Evolutionary conservation across 2,329 filamentous ascomycete genomes (phyloP).

Genomic region (Macrophomina pseudophaseolina): DNA sequence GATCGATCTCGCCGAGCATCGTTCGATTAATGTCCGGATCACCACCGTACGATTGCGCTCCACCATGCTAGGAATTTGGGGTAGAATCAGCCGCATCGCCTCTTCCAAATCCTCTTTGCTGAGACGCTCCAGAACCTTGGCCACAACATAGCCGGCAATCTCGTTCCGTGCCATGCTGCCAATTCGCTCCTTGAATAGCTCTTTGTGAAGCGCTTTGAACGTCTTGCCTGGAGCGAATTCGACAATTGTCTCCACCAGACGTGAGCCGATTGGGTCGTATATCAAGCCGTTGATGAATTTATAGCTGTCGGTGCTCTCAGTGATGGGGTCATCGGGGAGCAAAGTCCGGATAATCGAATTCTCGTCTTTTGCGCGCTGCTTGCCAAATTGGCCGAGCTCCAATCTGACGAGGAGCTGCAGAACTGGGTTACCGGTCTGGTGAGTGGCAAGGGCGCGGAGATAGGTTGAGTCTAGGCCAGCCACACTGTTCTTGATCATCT

Average conservation of each 20-base stretch:
- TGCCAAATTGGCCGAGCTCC: slow-evolving; percentile 76
- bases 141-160: slow-evolving; percentile 85
- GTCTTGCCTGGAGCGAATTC: slow-evolving; percentile 80
- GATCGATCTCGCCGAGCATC: slow-evolving; percentile 72
- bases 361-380: slow-evolving; percentile 67
- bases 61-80: slow-evolving; percentile 74
- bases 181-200: slow-evolving; percentile 80
- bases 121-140: slow-evolving; percentile 79
- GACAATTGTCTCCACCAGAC: slow-evolving; percentile 86
- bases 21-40: slow-evolving; percentile 80
- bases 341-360: slow-evolving; percentile 76
- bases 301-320: slow-evolving; percentile 73
- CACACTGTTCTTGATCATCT: slow-evolving; percentile 80
- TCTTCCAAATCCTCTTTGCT: slow-evolving; percentile 83
- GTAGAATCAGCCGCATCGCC: slow-evolving; percentile 72
- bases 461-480: slow-evolving; percentile 77
- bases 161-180: slow-evolving; percentile 85
- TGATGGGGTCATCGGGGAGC: slow-evolving; percentile 78
- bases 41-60: slow-evolving; percentile 78
- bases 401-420: slow-evolving; percentile 89
- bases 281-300: slow-evolving; percentile 84
- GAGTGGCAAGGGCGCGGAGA: slow-evolving; percentile 81
- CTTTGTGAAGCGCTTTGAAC: slow-evolving; percentile 85
- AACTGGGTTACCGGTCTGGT: slow-evolving; percentile 89
- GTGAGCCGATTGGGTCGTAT: slow-evolving; percentile 89